Evolutionary conservation across 768 basidiomycete genomes (phyloP).

Genomic region (Thelephora ganbajun): DNA sequence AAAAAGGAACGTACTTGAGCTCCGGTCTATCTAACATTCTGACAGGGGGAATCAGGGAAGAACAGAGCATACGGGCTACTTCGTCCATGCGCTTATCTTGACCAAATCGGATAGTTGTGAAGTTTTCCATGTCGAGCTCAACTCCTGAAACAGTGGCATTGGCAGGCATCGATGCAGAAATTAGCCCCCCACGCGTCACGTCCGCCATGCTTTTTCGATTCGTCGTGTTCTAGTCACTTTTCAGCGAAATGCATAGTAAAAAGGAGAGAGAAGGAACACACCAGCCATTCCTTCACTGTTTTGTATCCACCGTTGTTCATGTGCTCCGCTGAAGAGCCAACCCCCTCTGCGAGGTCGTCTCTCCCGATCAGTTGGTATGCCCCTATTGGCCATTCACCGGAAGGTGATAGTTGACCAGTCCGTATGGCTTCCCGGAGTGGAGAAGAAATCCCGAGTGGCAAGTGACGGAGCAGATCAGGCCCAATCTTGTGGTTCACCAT

Average conservation of each 20-base stretch:
- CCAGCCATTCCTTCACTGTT: conserved; percentile 42
- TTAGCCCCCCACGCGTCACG: conserved; percentile 4
- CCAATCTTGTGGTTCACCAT: conserved; percentile 38
- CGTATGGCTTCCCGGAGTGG: conserved; percentile 80
- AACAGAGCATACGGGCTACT: conserved; percentile 82
- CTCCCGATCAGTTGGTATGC: conserved; percentile 61
- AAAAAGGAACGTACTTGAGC: conserved; percentile 35
- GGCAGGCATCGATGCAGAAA: conserved; percentile 26
- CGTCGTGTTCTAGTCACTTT: conserved; percentile 12
- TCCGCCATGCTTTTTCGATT: conserved; percentile 4
- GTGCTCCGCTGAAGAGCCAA: conserved; percentile 31
- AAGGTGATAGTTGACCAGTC: conserved; percentile 69
- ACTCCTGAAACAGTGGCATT: conserved; percentile 54
- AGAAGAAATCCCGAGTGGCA: conserved; percentile 59
- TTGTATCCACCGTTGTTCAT: conserved; percentile 40
- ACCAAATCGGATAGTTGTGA: conserved; percentile 77
- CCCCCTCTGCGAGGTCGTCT: conserved; percentile 58
- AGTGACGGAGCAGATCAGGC: conserved; percentile 31
- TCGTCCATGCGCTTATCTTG: conserved; percentile 85
- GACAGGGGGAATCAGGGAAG: conserved; percentile 54
- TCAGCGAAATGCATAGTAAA: no score
- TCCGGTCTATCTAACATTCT: conserved; percentile 54
- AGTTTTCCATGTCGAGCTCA: conserved; percentile 57
- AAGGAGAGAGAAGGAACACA: conserved; percentile 16
- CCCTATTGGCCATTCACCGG: conserved; percentile 55